A percentile compares a stretch with the other conserved stretches of the same genome.
These are phyloP conservation scores for Sporothrix sp. DNA, from an alignment of 2,329 filamentous ascomycete genomes.

Conservation along the genomic window DNA sequence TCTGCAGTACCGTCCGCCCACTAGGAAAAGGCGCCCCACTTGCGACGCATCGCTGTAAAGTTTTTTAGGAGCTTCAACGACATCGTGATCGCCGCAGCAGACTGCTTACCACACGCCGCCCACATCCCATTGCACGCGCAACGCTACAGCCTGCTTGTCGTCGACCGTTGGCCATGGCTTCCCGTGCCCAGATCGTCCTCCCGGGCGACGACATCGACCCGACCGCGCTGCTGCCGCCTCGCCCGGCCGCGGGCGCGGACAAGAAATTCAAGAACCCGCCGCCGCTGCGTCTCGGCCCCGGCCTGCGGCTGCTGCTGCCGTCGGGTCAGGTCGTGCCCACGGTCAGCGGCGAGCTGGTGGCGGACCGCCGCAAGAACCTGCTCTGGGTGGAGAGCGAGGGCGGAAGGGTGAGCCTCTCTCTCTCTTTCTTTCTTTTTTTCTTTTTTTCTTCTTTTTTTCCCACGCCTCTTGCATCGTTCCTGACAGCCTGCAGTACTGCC, in stretches of 20 bases:
- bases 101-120: too few relatives aligned
- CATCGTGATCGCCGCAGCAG: not conserved
- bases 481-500: slow-evolving; percentile 56
- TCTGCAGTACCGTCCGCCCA: not conserved
- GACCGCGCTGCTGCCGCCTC: slow-evolving; percentile 12
- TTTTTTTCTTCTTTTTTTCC: slow-evolving; percentile 25
- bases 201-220: slow-evolving; percentile 67
- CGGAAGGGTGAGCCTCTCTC: slow-evolving; percentile 50
- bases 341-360: slow-evolving; percentile 56
- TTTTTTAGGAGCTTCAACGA: slow-evolving; percentile 7
- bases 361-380: slow-evolving; percentile 63
- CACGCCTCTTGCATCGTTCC: too few relatives aligned
- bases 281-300: slow-evolving; percentile 72
- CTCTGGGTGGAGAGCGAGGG: slow-evolving; percentile 65
- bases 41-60: not conserved
- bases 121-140: not conserved
- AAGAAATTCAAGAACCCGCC: slow-evolving; percentile 56
- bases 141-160: too few relatives aligned
- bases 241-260: slow-evolving; percentile 48
- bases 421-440: slow-evolving; percentile 21
- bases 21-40: not conserved
- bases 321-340: slow-evolving; percentile 63
- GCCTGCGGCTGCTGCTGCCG: slow-evolving; percentile 70
- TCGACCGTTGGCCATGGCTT: not conserved
- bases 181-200: slow-evolving; percentile 49